Evolutionary conservation across 176 grass and related monocot species (phyloP), one percentile per base, ranked within the genome.

Genomic region (Musa itinerans): DNA sequence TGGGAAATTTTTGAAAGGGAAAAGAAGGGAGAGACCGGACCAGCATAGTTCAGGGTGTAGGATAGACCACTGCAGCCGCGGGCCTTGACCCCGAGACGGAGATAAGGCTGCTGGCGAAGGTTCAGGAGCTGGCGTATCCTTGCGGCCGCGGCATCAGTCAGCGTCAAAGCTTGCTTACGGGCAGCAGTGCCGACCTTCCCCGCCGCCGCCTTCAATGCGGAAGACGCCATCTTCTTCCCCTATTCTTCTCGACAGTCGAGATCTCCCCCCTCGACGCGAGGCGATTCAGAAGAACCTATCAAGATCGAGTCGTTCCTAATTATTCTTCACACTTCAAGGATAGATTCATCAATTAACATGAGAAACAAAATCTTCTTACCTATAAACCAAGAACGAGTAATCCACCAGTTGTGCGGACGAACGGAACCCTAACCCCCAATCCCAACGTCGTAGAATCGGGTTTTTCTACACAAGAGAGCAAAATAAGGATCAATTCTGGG

Each of bases 21-120:
- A 23, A 29, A 56, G 50, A 25, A 20, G 24, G 12, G 26, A 27
- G 52, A 74, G 8, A 63, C 6, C 54, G 26, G 83, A 93, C 94
- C 86, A 3, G 94, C 88, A n/a, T 93, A 93, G 82, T 98, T 93
- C 13, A 98, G 86, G 14, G 90, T 89, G 80, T 93, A 97, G 10
- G 90, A 97, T 72, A 98, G 83, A 68, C 90, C 94, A 49, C 93
- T 98, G 85, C 94, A 93, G 1, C 94, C 94, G 0, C 90, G 87
- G 5, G 88, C 81, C 52, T 91, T 93, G 63, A 98, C 88, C 8
- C 88, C 94, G 16, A 98, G 84, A 1, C 76, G 78, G 34, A 98
- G 88, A 54, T 84, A 93, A 6, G 88, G 58, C 65, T 80, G 77
- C 73, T 93, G 88, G 54, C 94, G 85, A 49, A 89, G 74, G 79